A percentile compares a stretch with the other conserved stretches of the same genome.
phyloP scores from a whole-genome alignment of 805 yeast genomes.

The Kodamaea neixiangensis region DNA sequence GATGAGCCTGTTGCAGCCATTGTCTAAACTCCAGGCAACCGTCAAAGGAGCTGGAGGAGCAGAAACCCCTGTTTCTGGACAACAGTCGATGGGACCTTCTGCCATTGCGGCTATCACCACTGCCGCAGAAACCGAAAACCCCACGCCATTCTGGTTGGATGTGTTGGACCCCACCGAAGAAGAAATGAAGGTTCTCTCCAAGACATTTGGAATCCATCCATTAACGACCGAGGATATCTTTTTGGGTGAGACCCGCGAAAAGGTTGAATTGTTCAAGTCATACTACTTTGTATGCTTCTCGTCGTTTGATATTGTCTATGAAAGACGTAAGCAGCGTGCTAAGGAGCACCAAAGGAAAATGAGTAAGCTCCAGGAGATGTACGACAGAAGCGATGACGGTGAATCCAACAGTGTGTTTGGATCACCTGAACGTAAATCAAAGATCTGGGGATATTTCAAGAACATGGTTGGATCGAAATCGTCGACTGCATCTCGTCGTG shows the following conservation, averaged over 20 bases:
- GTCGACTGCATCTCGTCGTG: constrained; percentile 5
- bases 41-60: constrained; percentile 6
- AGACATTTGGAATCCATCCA: constrained; percentile 94
- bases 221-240: constrained; percentile 94
- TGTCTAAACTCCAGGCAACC: constrained; percentile 6
- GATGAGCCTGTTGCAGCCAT: constrained; percentile 5
- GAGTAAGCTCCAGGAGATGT: constrained; percentile 39
- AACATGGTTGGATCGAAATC: constrained; percentile 12
- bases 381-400: constrained; percentile 20
- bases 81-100: constrained; percentile 5
- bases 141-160: constrained; percentile 77
- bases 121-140: constrained; percentile 10
- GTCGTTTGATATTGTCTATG: constrained; percentile 65
- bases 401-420: constrained; percentile 21
- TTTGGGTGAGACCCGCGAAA: constrained; percentile 91
- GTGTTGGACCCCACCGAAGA: constrained; percentile 92
- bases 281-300: constrained; percentile 89
- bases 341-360: constrained; percentile 45
- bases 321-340: constrained; percentile 55
- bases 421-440: constrained; percentile 17
- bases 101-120: constrained; percentile 18
- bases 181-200: constrained; percentile 89
- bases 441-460: constrained; percentile 16
- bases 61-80: constrained; percentile 12
- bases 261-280: constrained; percentile 87